Evolutionary conservation across 352 stramenopile species (phyloP), one percentile per base, ranked within the genome.

Genomic region (Pythium grandisporangium): DNA sequence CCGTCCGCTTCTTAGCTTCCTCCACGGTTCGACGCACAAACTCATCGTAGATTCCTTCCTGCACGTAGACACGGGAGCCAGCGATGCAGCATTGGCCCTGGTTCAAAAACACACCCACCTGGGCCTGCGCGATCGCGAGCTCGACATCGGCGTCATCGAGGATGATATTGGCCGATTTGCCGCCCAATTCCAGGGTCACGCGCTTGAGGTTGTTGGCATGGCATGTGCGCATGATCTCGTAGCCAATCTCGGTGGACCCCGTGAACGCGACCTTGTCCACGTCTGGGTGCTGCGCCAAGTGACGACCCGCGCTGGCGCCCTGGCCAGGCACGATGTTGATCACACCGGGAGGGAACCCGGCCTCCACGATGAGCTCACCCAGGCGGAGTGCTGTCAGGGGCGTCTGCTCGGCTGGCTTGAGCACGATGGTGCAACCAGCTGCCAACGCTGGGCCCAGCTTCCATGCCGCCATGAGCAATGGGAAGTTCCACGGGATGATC

Each of bases 401-500:
- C 6, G 95, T 98, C 30, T 96, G 60, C 45, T 97, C 93, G 7
- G 84, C 75, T 14, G 95, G 95, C 61, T 99, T 99, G 4, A 98
- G 48, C 6, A 98, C 82, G 11, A 84, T 58, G 4, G 91, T 95
- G 68, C 91, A 98, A 8, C 95, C 95, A 6, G 81, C 68, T 4
- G 83, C 73, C 24, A 98, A 56, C 17, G 88, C 86, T 1, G 90
- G 84, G 13, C 55, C 90, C 10, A 93, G 62, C 62, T 98, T 98
- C 30, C 88, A 77, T 21, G 86, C 93, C 30, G 97, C 92, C 94
- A 98, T 98, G 3, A 95, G 81, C 42, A 90, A 51, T 6, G 95
- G 95, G 64, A 98, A 98, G 71, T 99, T 99, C 95, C 95, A 98
- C 33, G 87, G 95, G 45, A 93, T 96, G 48, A 98, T 96, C 30